Percentiles rank a stretch among this genome's conserved stretches.
Conservation (phyloP, 2,329 filamentous ascomycete species). For the Aspergillus calidoustus region DNA sequence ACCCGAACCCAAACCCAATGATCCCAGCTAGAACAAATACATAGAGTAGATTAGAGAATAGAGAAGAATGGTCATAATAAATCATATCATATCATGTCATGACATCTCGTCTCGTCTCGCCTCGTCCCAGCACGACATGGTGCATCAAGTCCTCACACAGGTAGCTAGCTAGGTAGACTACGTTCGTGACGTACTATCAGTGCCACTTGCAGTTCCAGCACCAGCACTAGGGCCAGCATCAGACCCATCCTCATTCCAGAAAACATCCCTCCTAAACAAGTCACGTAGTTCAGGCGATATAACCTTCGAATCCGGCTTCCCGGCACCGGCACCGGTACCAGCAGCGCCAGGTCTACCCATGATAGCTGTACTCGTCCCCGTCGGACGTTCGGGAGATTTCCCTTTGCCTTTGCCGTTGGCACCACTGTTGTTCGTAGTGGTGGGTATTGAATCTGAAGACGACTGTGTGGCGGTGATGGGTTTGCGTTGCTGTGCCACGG, state of each 20-base stretch:
- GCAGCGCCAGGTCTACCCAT: conserved; percentile 17
- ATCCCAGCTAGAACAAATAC: not conserved
- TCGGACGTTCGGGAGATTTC: conserved; percentile 34
- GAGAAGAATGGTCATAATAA: not conserved
- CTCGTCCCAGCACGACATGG: not conserved
- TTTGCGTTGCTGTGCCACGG: conserved; percentile 52
- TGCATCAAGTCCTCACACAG: not conserved
- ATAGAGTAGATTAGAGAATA: not conserved
- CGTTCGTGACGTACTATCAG: not conserved
- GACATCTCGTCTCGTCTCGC: not conserved
- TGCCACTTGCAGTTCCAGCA: not conserved
- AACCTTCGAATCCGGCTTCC: conserved; percentile 50
- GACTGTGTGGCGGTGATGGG: conserved; percentile 31
- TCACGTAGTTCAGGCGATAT: conserved; percentile 67
- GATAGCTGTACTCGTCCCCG: conserved; percentile 32
- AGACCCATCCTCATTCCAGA: conserved; percentile 37
- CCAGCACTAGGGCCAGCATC: not conserved
- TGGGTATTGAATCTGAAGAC: conserved; percentile 14
- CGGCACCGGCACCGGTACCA: not conserved
- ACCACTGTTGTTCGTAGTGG: not conserved
- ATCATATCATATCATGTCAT: not conserved
- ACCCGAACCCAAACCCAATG: not conserved
- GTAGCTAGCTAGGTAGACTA: not conserved
- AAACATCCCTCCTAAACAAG: conserved; percentile 64
- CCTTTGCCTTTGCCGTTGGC: conserved; percentile 30